Base-by-base conservation (phyloP, 2,329 filamentous ascomycete species). In the Xylariaceae sp. region DNA sequence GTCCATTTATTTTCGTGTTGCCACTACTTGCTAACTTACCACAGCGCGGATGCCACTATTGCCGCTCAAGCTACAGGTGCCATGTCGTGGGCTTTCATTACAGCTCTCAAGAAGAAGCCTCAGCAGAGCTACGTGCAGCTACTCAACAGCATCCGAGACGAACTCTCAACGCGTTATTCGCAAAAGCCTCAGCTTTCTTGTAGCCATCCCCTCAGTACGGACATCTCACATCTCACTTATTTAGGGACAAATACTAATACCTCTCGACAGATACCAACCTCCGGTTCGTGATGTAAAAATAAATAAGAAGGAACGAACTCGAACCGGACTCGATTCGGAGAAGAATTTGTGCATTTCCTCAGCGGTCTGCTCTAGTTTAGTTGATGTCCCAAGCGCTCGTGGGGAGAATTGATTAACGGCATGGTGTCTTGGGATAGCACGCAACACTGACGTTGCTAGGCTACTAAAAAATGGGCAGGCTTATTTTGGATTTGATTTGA, bases 61-160 rank as follows among this genome's bases (percentile, higher is more conserved):
- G 82, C 80, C 39, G 84, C 89, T 49, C 81, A 96, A 72, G 92
- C 94, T 32, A 99, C 94, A 0, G 94, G 94, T 48, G 94, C 94
- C 69, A 97, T 99, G 94, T 96, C 90, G 3, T 96, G 88, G 83
- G 94, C 94, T 2, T 99, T 99, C 69, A 94, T 99, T 68, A 84
- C 80, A 1, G 86, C 91, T 17, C 79, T 97, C 64, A 91, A 88
- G 76, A 90, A 91, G 75, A 95, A 95, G 66, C 90, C 90, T 1
- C 86, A 95, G 67, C 94, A 97, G 75, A 96, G 87, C 72, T 99
- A 99, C 66, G 89, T 97, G 44, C 86, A 96, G 75, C 76, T 99
- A 50, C 80, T 99, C 59, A 97, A 96, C 77, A 96, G 86, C 70
- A 91, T 99, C 63, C 88, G 94, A 50, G 91, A 96, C 49, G 86